Evolutionary conservation across 2,329 filamentous ascomycete species (phyloP), one percentile per base, ranked within the genome.

Genomic region (Corinectria fuckeliana): DNA sequence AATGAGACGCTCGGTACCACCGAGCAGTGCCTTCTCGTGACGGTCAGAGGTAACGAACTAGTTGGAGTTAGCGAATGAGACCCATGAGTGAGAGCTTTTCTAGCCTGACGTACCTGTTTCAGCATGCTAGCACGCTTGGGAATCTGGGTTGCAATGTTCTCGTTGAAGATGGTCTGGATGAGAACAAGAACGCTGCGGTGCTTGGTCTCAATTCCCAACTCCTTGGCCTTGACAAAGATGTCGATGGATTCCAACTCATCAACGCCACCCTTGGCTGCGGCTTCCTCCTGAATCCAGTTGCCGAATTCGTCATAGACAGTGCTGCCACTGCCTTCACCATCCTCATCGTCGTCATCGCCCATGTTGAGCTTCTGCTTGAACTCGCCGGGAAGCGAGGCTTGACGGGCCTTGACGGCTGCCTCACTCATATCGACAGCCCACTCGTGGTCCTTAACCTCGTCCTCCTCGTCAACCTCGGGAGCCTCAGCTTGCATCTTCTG

Each of bases 381-480:
- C 74, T 98, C 95, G 68, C 89, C 89, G n/a, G 95, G 92, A 50
- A 99, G 90, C 67, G 93, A 89, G 78, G 94, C 91, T 75, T 93
- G 92, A 77, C 95, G 95, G 71, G 94, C 94, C 81, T 91, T 93
- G 82, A 98, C 91, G 67, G 95, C 95, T 76, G 93, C 93, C 76
- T 93, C 92, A 65, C 93, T 97, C 82, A 96, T 95, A 76, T 99
- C 95, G 60, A 98, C 92, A 63, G 93, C 91, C 95, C 95, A 99
- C 68, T 96, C 87, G 63, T 96, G 89, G 67, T 97, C 92, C 77
- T 93, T 91, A 72, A 87, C 84, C 71, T 90, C 87, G 53, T 80
- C 77, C 54, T 87, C 83, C 56, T 77, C 75, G 32, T 80, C 76
- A 60, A 76, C 77, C 68, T 82, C 76, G 38, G 78, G 76, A 49